phyloP scores from a whole-genome alignment of 257 asterid genomes.

The Solanum sejunctum region DNA sequence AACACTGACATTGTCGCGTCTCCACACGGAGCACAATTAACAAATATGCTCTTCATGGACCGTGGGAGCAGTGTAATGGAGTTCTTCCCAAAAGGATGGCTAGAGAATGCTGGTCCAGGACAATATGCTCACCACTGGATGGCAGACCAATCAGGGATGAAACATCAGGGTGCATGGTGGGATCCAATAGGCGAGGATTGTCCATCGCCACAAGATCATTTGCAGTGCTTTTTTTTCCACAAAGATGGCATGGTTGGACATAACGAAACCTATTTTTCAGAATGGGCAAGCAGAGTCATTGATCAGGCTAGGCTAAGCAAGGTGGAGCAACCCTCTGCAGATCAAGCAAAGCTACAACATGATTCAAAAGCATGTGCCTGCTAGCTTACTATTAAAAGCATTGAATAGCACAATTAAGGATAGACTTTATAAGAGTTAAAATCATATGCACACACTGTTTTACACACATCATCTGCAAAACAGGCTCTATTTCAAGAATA shows the following conservation, averaged over 20 bases:
- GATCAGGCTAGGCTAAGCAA: constrained; percentile 7
- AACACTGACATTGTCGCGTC: constrained; percentile 22
- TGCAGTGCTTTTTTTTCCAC: constrained; percentile 14
- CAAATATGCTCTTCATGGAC: constrained; percentile 26
- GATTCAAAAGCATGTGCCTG: constrained; percentile 1
- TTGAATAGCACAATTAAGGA: background rate
- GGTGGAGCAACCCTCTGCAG: constrained; percentile 1
- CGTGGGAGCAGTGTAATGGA: constrained; percentile 20
- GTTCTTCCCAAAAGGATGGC: constrained; percentile 31
- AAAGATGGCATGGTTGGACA: constrained; percentile 23
- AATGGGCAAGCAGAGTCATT: constrained; percentile 21
- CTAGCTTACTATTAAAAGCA: background rate
- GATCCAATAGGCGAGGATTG: constrained; percentile 17
- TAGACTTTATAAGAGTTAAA: background rate
- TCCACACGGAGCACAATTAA: constrained; percentile 29
- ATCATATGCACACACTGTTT: background rate
- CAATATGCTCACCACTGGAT: constrained; percentile 26
- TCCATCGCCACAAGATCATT: constrained; percentile 7
- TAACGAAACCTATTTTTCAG: constrained; percentile 19
- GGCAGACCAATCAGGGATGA: constrained; percentile 22
- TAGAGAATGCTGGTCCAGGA: constrained; percentile 14
- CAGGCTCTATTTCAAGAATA: background rate
- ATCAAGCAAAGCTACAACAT: background rate
- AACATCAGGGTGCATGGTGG: constrained; percentile 30
- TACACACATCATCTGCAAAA: background rate